A percentile compares a stretch with the other conserved stretches of the same genome.
Conservation (phyloP, 2,329 filamentous ascomycete species). For the Paraphoma chrysanthemicola region DNA sequence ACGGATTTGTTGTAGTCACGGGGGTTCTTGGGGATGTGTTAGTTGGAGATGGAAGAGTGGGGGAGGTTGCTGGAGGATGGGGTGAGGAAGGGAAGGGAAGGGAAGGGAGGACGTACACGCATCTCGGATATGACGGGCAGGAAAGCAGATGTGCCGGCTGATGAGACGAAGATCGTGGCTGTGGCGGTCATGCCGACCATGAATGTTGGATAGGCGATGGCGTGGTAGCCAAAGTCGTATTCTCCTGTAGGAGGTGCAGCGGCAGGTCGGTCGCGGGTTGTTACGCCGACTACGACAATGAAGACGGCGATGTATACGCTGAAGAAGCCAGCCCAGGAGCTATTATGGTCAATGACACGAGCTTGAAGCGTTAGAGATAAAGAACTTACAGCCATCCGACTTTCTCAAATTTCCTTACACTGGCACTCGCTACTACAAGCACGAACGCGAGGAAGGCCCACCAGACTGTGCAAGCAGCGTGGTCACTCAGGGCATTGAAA, state of each 20-base stretch:
- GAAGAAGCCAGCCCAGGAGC: constrained; percentile 64
- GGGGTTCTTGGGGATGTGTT: constrained; percentile 46
- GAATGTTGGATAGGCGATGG: constrained; percentile 63
- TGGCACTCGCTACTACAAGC: constrained; percentile 58
- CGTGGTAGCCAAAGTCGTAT: constrained; percentile 65
- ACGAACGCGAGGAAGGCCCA: constrained; percentile 62
- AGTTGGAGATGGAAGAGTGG: not conserved
- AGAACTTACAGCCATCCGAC: constrained; percentile 60
- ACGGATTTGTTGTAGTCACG: constrained; percentile 67
- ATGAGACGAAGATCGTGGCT: constrained; percentile 65
- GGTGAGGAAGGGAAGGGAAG: too few species aligned
- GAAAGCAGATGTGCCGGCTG: constrained; percentile 65
- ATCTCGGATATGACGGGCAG: constrained; percentile 71
- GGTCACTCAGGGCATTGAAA: constrained; percentile 65
- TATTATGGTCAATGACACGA: not conserved
- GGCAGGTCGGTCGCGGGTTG: constrained; percentile 60
- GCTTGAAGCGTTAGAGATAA: not conserved
- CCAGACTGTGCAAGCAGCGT: constrained; percentile 66
- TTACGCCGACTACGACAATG: constrained; percentile 65
- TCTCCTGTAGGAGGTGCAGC: constrained; percentile 64
- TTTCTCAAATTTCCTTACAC: constrained; percentile 65
- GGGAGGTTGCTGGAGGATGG: too few species aligned
- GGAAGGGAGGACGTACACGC: constrained; percentile 37
- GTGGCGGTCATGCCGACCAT: constrained; percentile 62
- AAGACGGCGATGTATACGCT: constrained; percentile 65